Percentiles rank a stretch among this genome's conserved stretches.
phyloP scores from a whole-genome alignment of 345 rosid species.

The Arabis alpina region DNA sequence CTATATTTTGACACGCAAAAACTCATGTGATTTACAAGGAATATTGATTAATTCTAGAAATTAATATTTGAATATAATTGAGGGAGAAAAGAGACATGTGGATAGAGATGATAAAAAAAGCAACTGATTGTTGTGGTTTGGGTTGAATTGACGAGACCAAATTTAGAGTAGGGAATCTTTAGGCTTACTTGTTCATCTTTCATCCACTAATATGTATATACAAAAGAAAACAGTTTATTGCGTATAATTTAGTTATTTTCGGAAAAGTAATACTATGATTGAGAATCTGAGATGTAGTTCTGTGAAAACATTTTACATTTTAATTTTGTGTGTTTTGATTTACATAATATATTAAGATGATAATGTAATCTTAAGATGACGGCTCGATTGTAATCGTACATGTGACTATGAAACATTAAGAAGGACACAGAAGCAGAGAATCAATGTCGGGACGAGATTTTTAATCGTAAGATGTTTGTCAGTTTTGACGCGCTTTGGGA shows the following conservation, averaged over 20 bases:
- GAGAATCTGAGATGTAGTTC: neutral
- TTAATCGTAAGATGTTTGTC: conserved; percentile 27
- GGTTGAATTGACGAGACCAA: conserved; percentile 14
- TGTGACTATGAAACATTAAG: conserved; percentile 30
- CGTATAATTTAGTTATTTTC: neutral
- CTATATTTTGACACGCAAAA: neutral
- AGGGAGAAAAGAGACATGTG: conserved; percentile 2
- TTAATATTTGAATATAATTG: neutral
- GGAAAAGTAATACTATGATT: neutral
- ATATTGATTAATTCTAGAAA: neutral
- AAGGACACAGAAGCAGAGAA: conserved; percentile 39
- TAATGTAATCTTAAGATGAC: conserved; percentile 22
- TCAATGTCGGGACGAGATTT: conserved; percentile 42
- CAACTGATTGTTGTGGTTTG: neutral
- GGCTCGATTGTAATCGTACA: conserved; percentile 29
- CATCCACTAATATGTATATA: neutral
- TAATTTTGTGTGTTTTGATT: no score
- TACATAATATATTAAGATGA: neutral
- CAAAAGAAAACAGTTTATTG: neutral
- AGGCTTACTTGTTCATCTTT: neutral
- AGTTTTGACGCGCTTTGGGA: conserved; percentile 28
- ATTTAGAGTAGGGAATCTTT: neutral
- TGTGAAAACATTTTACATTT: neutral
- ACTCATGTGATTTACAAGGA: neutral
- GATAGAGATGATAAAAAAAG: neutral